Evolutionary conservation across 257 asterid genomes (phyloP).

Genomic region (Rauvolfia tetraphylla): DNA sequence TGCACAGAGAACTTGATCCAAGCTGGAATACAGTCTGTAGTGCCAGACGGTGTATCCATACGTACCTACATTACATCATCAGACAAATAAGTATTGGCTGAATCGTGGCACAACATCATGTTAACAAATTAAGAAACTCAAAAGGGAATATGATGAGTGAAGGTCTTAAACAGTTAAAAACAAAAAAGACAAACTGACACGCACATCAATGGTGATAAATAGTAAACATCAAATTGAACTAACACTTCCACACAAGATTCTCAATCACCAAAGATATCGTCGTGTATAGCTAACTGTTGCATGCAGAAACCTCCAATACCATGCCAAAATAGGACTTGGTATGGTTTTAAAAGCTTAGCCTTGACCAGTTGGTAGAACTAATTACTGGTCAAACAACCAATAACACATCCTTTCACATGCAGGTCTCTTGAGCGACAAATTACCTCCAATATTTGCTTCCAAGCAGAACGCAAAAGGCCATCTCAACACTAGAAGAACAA

Average conservation of each 20-base stretch:
- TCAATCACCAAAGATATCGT: background rate
- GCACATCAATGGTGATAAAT: background rate
- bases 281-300: background rate
- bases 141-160: background rate
- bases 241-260: background rate
- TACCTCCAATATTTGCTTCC: background rate
- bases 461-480: background rate
- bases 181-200: background rate
- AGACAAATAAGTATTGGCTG: constrained; percentile 13
- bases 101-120: background rate
- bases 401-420: background rate
- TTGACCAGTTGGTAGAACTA: background rate
- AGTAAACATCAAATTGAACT: background rate
- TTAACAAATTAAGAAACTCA: background rate
- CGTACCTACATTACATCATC: constrained; percentile 67
- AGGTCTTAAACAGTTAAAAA: background rate
- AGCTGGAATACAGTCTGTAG: constrained; percentile 97
- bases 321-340: background rate
- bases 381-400: background rate
- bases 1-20: constrained; percentile 96
- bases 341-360: background rate
- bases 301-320: background rate
- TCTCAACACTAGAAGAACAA: background rate
- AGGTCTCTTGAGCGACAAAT: background rate
- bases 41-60: constrained; percentile 95